Percentiles rank a stretch among this genome's conserved stretches.
Evolutionary conservation across 2,329 filamentous ascomycete genomes (phyloP).

Genomic region (Colletotrichum lindemuthianum): DNA sequence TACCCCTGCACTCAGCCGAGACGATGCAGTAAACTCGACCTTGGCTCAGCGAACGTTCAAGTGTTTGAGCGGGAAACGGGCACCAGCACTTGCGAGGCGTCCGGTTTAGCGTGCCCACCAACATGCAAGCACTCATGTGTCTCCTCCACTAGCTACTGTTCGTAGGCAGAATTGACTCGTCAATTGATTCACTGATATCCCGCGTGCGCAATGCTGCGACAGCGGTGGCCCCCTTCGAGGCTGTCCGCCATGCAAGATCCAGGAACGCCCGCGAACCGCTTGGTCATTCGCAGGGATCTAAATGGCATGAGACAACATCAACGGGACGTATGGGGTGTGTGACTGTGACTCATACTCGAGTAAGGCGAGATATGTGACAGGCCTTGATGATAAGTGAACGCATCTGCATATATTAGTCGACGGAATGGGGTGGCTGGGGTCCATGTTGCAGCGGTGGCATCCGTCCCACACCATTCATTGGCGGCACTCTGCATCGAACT

Average conservation of each 20-base stretch:
- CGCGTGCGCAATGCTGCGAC: constrained; percentile 7
- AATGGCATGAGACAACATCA: constrained; percentile 31
- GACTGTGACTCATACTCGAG: constrained; percentile 34
- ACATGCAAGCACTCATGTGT: constrained; percentile 30
- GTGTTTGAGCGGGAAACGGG: constrained; percentile 2
- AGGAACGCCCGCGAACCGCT: constrained; percentile 35
- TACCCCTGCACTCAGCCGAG: constrained; percentile 40
- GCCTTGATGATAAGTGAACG: too few relatives aligned
- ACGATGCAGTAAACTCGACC: constrained; percentile 27
- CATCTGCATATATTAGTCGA: constrained; percentile 3
- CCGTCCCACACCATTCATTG: constrained; percentile 31
- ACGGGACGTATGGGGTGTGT: constrained; percentile 36
- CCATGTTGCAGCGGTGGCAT: constrained; percentile 24
- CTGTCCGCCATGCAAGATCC: constrained; percentile 36
- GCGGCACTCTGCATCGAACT: constrained; percentile 30
- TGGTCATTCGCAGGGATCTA: constrained; percentile 34
- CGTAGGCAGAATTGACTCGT: constrained; percentile 34
- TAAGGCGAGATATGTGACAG: constrained; percentile 16
- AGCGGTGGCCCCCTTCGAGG: constrained; percentile 13
- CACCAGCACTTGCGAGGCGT: constrained; percentile 31
- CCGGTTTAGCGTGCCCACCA: constrained; percentile 28
- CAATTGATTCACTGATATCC: constrained; percentile 19
- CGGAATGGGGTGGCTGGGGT: constrained; percentile 35
- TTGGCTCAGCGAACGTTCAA: constrained; percentile 21
- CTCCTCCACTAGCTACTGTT: constrained; percentile 5